These are phyloP conservation scores for Brasenia schreberi DNA, from an alignment of 164 flowering plant species.

Conservation along the genomic window DNA sequence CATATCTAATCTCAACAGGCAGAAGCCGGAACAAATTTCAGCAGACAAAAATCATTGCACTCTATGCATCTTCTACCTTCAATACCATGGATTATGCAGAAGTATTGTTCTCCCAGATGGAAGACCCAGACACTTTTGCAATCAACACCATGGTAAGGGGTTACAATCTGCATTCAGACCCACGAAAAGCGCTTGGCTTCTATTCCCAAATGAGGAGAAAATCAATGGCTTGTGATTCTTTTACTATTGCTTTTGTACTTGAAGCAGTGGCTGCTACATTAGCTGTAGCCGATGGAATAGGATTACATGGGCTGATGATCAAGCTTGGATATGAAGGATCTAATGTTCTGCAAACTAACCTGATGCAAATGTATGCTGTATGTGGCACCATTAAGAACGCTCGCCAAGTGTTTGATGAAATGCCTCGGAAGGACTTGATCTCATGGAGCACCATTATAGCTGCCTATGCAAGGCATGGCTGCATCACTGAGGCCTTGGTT, in stretches of 20 bases:
- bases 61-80: background rate
- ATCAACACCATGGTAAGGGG: conserved; percentile 2
- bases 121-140: background rate
- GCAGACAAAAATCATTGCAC: conserved; percentile 1
- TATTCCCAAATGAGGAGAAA: conserved; percentile 1
- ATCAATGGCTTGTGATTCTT: background rate
- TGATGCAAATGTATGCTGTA: background rate
- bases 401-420: background rate
- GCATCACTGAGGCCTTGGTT: background rate
- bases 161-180: background rate
- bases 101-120: background rate
- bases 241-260: background rate
- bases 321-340: background rate
- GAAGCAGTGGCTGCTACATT: background rate
- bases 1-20: background rate
- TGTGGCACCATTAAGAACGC: background rate
- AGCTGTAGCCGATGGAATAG: background rate
- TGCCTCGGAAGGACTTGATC: background rate
- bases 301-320: background rate
- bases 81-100: background rate
- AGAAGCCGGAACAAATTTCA: background rate
- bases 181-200: background rate
- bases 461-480: background rate
- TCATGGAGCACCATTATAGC: conserved; percentile 2
- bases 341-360: background rate